Base-by-base conservation (phyloP, 768 basidiomycete species). In the Hygrophorus russula region DNA sequence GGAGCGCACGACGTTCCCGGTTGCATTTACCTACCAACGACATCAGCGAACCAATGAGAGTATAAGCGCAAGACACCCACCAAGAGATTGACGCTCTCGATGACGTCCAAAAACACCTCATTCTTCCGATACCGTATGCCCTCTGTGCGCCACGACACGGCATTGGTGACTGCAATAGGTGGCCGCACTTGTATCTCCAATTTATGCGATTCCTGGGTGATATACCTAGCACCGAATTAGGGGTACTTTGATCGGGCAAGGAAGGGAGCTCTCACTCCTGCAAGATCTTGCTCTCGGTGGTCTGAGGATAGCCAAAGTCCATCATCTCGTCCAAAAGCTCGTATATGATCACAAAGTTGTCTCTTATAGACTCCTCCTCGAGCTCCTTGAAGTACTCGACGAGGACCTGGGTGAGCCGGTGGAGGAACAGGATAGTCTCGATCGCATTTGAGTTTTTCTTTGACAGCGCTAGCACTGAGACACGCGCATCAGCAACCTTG, bases 251-350 rank as follows among this genome's bases (percentile, higher is more conserved):
- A 11, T 34, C 18, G 29, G 14, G 14, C 28, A 39, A 39, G 18
- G 30, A 20, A 9, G 28, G 24, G n/a, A 24, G 39, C 20, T 67
- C 80, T 55, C 49, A 89, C 82, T 98, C 94, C 65, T 98, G 94
- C 41, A 98, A 64, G 53, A 98, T 99, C 72, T 99, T 98, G 73
- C 88, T 91, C 68, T 99, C 96, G 12, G 96, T 98, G 33, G 94
- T 99, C 62, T 98, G 96, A 0, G 96, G 94, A 59, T 84, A 97
- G 6, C 96, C 96, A 64, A 96, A 99, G 68, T 99, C 96, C 92
- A 98, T 97, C 90, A 98, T 97, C 70, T 99, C 96, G 56, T 98
- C 94, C 69, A 99, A 75, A 42, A 98, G 77, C 59, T 98, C 94
- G 62, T 96, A 99, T 40, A 99, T 96, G 58, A 99, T 96, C 32